These are phyloP conservation scores for Claviceps quebecensis DNA, from an alignment of 2,329 filamentous ascomycete genomes.

Conservation along the genomic window DNA sequence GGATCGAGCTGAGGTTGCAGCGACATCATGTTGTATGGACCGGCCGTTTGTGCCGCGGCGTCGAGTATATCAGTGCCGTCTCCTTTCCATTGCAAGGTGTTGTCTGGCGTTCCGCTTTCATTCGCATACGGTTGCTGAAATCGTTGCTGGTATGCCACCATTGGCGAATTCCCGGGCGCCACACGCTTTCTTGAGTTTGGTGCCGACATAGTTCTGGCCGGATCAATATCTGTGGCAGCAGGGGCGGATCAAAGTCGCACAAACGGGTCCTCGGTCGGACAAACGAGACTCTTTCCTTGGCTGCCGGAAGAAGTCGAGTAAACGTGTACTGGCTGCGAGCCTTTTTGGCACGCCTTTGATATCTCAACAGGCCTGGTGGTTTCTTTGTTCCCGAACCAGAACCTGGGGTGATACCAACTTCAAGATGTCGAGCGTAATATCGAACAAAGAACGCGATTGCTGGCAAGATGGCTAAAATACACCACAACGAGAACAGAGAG, in stretches of 20 bases:
- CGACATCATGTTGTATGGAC: constrained; percentile 26
- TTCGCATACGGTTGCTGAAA: constrained; percentile 33
- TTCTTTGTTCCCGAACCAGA: not conserved
- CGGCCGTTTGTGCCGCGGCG: constrained; percentile 17
- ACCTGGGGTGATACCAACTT: not conserved
- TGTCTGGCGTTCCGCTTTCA: constrained; percentile 32
- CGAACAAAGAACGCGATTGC: not conserved
- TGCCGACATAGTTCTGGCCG: constrained; percentile 26
- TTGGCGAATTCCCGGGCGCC: constrained; percentile 57
- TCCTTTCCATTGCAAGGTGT: constrained; percentile 32
- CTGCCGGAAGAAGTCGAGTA: not conserved
- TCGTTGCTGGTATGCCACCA: constrained; percentile 37
- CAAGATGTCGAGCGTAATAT: not conserved
- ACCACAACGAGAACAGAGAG: not conserved
- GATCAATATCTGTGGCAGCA: not conserved
- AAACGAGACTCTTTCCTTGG: too few species aligned
- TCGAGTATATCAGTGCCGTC: constrained; percentile 26
- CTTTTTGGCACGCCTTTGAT: not conserved
- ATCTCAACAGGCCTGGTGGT: not conserved
- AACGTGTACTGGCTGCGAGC: not conserved
- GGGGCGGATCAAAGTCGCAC: not conserved
- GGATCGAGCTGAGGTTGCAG: constrained; percentile 20
- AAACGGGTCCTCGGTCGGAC: not conserved
- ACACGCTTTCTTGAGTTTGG: constrained; percentile 54
- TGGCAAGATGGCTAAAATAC: not conserved